Conservation (phyloP, 176 grass and related monocot species). For the Thalia dealbata region DNA sequence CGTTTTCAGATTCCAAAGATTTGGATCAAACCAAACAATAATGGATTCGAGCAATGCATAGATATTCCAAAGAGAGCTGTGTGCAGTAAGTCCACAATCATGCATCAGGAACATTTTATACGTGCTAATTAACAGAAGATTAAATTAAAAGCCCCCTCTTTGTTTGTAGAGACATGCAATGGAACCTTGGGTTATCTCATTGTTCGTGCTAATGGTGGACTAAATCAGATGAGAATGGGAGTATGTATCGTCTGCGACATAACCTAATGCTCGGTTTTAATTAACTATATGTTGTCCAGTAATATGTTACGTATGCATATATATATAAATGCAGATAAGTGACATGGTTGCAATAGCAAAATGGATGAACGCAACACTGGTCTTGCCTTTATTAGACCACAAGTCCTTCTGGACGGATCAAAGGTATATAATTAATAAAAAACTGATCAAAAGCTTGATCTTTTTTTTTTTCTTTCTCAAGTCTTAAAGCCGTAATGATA, state of each 20-base stretch:
- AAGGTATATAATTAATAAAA: constrained; percentile 32
- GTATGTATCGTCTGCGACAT: constrained; percentile 22
- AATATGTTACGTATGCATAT: too few species aligned
- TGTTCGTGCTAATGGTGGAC: constrained; percentile 67
- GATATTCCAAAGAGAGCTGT: background rate
- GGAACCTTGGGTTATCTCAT: background rate
- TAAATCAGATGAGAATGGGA: constrained; percentile 95
- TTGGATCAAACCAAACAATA: constrained; percentile 15
- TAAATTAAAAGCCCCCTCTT: background rate
- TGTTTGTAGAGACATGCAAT: background rate
- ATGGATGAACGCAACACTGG: constrained; percentile 70
- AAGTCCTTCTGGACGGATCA: constrained; percentile 86
- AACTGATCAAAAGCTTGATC: too few species aligned
- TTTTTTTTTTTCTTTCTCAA: too few species aligned
- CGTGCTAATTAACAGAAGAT: too few species aligned
- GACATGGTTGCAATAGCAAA: constrained; percentile 95
- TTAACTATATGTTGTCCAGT: too few species aligned
- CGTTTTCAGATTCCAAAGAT: constrained; percentile 12
- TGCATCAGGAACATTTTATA: too few species aligned
- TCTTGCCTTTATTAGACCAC: constrained; percentile 72
- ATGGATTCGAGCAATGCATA: constrained; percentile 3
- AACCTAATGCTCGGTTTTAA: too few species aligned
- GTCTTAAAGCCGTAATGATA: too few species aligned
- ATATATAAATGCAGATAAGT: constrained; percentile 62
- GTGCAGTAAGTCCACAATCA: background rate